Conservation (phyloP, 139 green algal species). For the Microglena sp. region DNA sequence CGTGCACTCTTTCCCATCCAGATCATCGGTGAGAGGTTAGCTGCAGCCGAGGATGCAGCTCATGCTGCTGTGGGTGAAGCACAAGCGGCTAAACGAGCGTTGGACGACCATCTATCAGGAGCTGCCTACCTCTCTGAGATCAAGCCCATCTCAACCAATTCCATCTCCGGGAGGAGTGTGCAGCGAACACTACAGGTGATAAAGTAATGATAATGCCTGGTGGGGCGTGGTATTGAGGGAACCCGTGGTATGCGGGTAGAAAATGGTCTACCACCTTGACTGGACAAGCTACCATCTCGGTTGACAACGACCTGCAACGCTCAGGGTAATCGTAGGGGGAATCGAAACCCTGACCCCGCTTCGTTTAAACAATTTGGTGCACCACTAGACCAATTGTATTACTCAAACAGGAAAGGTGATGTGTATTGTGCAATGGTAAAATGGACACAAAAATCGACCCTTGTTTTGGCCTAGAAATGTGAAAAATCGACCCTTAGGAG, state of each 20-base stretch:
- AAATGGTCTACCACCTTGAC: no score
- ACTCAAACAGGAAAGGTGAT: no score
- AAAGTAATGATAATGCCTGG: background rate
- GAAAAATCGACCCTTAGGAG: no score
- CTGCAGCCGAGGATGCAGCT: background rate
- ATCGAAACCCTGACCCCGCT: background rate
- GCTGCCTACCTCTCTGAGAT: background rate
- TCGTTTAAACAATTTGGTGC: no score
- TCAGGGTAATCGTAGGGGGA: background rate
- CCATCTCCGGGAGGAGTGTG: background rate
- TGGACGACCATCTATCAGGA: constrained; percentile 6
- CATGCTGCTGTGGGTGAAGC: background rate
- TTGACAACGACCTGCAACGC: background rate
- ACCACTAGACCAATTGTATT: no score
- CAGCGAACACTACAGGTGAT: constrained; percentile 5
- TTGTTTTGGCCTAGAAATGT: no score
- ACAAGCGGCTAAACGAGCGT: background rate
- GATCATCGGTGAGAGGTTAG: background rate
- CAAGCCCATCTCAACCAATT: background rate
- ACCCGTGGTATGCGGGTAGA: no score
- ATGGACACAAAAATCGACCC: no score
- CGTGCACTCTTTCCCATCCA: background rate
- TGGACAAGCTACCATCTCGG: background rate
- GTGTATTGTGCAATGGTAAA: no score
- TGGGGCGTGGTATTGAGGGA: no score